Evolutionary conservation across 345 rosid species (phyloP), one percentile per base, ranked within the genome.

Genomic region (Gossypium bickii): DNA sequence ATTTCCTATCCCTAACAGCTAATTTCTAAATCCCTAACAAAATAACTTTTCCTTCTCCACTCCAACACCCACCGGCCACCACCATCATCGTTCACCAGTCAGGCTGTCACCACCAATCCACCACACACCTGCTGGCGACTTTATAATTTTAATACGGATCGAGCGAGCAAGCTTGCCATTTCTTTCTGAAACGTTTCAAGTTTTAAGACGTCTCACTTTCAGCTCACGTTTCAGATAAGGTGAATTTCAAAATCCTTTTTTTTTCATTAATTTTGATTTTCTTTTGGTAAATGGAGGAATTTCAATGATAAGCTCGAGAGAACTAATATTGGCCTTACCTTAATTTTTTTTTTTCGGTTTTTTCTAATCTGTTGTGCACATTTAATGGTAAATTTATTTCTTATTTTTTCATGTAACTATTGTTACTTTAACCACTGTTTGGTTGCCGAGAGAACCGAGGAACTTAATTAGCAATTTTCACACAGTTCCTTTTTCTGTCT

Each of bases 381-480:
- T 41, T 71, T 71, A 53, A n/a, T 0, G 29, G 22, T 8, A 17
- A 7, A 20, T 45, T 73, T 59, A 9, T 9, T 4, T 13, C 27
- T 16, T 34, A 16, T 52, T 34, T 34, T 45, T 18, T 70, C 12
- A 17, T 49, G 12, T 25, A 48, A 9, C 27, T 5, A 49, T 24
- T 1, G 29, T 67, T 25, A 18, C 72, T 47, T 67, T 24, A 68
- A 51, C 59, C 47, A 17, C 61, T 70, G 73, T 70, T 70, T 70
- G 73, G 73, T 11, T 52, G 17, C 48, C 61, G 11, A 70, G 73
- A 70, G 52, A 70, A 52, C 17, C 2, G 38, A n/a, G 48, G 15
- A 70, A n/a, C 34, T 17, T 27, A 16, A 16, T 13, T 27, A 52
- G 60, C 8, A 52, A 70, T 16, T 41, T 5, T 4, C 15, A 18